Conservation (phyloP, 2,329 filamentous ascomycete genomes). For the Fusarium sp. region DNA sequence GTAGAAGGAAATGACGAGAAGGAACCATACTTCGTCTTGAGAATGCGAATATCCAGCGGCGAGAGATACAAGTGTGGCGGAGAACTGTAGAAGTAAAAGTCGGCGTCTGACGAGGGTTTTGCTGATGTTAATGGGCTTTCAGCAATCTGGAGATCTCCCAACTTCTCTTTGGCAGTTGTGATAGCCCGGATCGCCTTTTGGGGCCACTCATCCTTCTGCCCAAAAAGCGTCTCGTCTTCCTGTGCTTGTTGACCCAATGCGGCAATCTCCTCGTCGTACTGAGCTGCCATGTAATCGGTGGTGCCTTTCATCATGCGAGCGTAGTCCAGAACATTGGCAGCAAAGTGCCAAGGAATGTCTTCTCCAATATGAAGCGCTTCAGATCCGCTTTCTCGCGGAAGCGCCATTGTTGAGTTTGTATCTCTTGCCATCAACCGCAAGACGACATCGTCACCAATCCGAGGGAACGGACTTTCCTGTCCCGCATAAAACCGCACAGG, state of each 20-base stretch:
- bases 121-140: constrained; percentile 34
- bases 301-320: constrained; percentile 96
- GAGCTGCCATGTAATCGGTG: constrained; percentile 85
- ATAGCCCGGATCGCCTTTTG: constrained; percentile 85
- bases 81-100: constrained; percentile 91
- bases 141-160: constrained; percentile 62
- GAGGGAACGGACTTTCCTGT: constrained; percentile 85
- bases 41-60: constrained; percentile 90
- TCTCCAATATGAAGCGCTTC: constrained; percentile 79
- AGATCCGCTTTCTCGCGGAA: constrained; percentile 84
- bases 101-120: constrained; percentile 58
- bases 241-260: constrained; percentile 83
- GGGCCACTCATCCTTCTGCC: constrained; percentile 93
- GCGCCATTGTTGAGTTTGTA: constrained; percentile 85
- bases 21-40: constrained; percentile 89
- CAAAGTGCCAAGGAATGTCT: constrained; percentile 94
- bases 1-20: constrained; percentile 89
- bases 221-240: constrained; percentile 93
- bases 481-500: constrained; percentile 93
- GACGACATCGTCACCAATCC: constrained; percentile 90
- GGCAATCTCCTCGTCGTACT: constrained; percentile 84
- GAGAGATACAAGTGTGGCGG: constrained; percentile 91
- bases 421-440: constrained; percentile 87
- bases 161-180: constrained; percentile 81
- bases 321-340: constrained; percentile 94